These are phyloP conservation scores for Sequoia sempervirens DNA, from an alignment of 75 land plant genomes.

Conservation along the genomic window DNA sequence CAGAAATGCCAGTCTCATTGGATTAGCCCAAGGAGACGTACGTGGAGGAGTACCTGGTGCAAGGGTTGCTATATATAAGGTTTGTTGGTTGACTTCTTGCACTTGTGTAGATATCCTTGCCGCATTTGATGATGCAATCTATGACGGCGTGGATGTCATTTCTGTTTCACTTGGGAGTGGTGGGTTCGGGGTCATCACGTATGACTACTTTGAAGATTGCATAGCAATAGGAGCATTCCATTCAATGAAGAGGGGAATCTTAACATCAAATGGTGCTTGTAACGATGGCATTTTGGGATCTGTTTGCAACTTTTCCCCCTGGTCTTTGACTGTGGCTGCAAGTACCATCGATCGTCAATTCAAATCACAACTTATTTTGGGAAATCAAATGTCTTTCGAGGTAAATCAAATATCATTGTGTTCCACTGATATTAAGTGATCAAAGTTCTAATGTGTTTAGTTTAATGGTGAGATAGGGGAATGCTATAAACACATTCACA, in stretches of 20 bases:
- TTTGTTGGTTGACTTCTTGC: conserved; percentile 48
- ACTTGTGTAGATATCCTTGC: conserved; percentile 42
- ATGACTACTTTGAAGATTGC: conserved; percentile 17
- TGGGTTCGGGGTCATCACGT: neutral
- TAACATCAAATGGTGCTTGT: conserved; percentile 24
- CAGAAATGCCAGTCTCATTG: conserved; percentile 43
- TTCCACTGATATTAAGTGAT: neutral
- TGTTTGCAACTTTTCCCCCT: conserved; percentile 26
- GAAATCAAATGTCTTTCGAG: conserved; percentile 20
- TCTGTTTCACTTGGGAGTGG: conserved; percentile 52
- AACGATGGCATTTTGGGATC: conserved; percentile 11
- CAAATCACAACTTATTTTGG: conserved; percentile 18
- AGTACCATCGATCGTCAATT: conserved; percentile 32
- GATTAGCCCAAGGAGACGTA: conserved; percentile 54
- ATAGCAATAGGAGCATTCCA: conserved; percentile 54
- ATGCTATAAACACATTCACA: conserved; percentile 10
- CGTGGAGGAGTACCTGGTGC: conserved; percentile 53
- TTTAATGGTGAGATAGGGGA: conserved; percentile 5
- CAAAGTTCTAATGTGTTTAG: neutral
- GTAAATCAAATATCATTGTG: conserved; percentile 6
- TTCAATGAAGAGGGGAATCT: conserved; percentile 21
- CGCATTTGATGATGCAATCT: conserved; percentile 68
- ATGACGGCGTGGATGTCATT: conserved; percentile 65
- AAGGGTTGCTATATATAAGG: conserved; percentile 63
- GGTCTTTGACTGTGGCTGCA: conserved; percentile 35